These are phyloP conservation scores for Diaporthe vaccinii DNA, from an alignment of 2,329 filamentous ascomycete species.

Conservation along the genomic window DNA sequence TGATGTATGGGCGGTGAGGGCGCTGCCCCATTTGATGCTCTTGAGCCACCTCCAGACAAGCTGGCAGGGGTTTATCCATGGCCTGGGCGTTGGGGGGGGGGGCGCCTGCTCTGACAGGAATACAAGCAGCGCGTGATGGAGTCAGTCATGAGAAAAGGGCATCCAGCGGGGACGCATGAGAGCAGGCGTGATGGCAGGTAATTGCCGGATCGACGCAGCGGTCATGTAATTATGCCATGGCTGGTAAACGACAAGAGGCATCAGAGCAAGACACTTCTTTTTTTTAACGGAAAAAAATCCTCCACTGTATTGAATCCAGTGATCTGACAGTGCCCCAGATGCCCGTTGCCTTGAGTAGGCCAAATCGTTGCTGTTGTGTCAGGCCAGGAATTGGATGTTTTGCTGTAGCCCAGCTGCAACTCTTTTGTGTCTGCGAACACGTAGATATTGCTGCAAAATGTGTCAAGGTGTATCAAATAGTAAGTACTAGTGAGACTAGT, in stretches of 20 bases:
- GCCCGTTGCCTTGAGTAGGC: background rate
- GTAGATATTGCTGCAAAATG: background rate
- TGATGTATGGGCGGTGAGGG: background rate
- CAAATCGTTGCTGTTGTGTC: background rate
- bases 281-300: background rate
- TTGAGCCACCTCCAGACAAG: background rate
- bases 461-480: background rate
- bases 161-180: background rate
- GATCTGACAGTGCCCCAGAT: background rate
- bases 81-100: background rate
- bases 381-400: background rate
- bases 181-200: background rate
- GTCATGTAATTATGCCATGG: background rate
- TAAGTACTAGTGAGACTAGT: background rate
- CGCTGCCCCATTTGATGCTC: background rate
- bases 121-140: background rate
- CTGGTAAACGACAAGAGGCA: background rate
- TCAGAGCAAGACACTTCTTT: background rate
- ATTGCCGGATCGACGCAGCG: conserved; percentile 15
- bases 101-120: background rate
- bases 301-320: background rate
- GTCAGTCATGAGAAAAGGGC: background rate
- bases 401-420: background rate
- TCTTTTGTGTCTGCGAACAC: background rate
- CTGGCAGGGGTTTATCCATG: background rate